Percentiles rank a stretch among this genome's conserved stretches.
Conservation (phyloP, 208 protist genomes). For the Angomonas deanei region DNA sequence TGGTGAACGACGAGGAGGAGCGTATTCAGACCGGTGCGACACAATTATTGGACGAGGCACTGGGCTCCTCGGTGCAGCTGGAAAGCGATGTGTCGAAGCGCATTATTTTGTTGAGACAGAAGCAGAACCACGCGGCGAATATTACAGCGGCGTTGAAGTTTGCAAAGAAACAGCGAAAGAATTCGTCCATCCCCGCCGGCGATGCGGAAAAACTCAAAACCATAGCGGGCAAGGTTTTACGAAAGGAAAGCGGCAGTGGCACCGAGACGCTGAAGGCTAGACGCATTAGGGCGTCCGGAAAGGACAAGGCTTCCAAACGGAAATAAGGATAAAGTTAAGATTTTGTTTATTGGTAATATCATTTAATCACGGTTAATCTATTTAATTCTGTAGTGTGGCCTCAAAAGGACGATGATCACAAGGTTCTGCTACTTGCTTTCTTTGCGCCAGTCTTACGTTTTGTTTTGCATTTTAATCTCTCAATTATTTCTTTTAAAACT, state of each 20-base stretch:
- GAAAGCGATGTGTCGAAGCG: constrained; percentile 64
- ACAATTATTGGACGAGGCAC: constrained; percentile 22
- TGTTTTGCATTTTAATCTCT: constrained; percentile 7
- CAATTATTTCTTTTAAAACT: not conserved
- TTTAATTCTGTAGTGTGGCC: no score
- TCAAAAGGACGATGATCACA: no score
- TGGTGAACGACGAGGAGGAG: constrained; percentile 55
- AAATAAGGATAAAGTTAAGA: constrained; percentile 13
- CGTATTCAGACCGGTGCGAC: constrained; percentile 12
- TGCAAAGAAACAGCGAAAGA: constrained; percentile 34
- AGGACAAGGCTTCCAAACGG: constrained; percentile 23
- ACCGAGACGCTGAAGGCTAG: constrained; percentile 24
- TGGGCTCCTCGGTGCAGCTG: constrained; percentile 40
- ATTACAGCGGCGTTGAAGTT: constrained; percentile 61
- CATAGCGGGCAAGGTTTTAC: constrained; percentile 33
- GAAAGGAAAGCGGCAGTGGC: constrained; percentile 19
- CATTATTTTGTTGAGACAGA: constrained; percentile 66
- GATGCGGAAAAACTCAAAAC: constrained; percentile 33
- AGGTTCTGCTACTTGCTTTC: no score
- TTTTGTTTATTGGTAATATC: not conserved
- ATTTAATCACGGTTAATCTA: not conserved
- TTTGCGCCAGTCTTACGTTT: no score
- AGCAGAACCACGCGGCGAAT: constrained; percentile 55
- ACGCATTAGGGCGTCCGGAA: constrained; percentile 23
- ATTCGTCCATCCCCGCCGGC: constrained; percentile 14